phyloP scores from a whole-genome alignment of 768 basidiomycete genomes.

The Hydnum rufescens region DNA sequence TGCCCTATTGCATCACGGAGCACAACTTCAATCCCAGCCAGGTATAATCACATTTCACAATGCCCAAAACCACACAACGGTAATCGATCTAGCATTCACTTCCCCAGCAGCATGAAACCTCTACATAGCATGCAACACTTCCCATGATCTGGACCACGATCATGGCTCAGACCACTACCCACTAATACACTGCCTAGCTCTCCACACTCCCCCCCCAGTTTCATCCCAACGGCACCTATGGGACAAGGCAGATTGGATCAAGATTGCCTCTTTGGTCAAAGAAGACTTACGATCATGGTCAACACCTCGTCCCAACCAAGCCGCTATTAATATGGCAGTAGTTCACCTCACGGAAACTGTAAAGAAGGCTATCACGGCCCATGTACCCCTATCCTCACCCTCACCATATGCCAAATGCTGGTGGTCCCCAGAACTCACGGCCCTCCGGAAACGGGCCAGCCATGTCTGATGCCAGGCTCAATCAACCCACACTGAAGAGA shows the following conservation, averaged over 20 bases:
- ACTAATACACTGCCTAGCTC: neutral
- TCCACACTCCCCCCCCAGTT: neutral
- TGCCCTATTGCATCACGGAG: neutral
- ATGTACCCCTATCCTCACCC: neutral
- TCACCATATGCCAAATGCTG: constrained; percentile 6
- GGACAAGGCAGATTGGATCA: too few relatives aligned
- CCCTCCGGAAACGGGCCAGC: neutral
- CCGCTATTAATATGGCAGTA: neutral
- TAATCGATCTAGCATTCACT: constrained; percentile 6
- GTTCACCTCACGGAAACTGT: neutral
- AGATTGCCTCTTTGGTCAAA: too few relatives aligned
- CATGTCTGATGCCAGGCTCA: neutral
- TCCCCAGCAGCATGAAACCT: neutral
- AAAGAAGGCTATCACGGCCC: neutral
- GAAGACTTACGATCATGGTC: too few relatives aligned
- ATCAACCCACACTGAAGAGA: neutral
- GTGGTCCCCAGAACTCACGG: constrained; percentile 5
- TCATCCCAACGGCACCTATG: neutral
- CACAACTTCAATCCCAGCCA: constrained; percentile 5
- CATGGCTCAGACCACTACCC: constrained; percentile 8
- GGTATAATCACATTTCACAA: constrained; percentile 5
- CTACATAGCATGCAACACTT: constrained; percentile 4
- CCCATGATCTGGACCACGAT: neutral
- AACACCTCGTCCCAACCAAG: neutral
- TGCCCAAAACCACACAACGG: constrained; percentile 1